These are phyloP conservation scores for Coemansia sp. DNA, from an alignment of 192 early-diverging fungal species.

Conservation along the genomic window DNA sequence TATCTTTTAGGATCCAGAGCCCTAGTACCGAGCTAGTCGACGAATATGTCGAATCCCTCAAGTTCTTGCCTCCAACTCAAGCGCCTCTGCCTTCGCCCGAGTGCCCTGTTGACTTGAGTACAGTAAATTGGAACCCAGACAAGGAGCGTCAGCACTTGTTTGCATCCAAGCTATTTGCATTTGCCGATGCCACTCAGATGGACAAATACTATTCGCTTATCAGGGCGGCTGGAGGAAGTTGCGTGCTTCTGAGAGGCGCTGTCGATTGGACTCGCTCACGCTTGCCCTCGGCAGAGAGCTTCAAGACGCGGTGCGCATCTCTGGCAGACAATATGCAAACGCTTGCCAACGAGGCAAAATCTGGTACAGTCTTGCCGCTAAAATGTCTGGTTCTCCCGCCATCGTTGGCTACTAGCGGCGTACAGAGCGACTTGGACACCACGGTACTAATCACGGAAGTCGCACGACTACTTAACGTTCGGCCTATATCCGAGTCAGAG, in stretches of 20 bases:
- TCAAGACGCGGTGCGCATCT: background rate
- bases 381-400: conserved; percentile 19
- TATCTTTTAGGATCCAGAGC: background rate
- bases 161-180: conserved; percentile 16
- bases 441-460: conserved; percentile 3
- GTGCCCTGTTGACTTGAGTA: conserved; percentile 27
- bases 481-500: conserved; percentile 46
- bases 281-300: background rate
- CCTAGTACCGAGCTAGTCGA: conserved; percentile 11
- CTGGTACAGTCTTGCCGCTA: background rate
- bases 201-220: conserved; percentile 22
- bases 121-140: conserved; percentile 21
- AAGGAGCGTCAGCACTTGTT: conserved; percentile 26
- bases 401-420: background rate
- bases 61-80: conserved; percentile 16
- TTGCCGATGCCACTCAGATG: conserved; percentile 25
- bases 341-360: background rate
- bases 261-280: background rate
- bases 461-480: conserved; percentile 11
- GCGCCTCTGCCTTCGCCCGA: conserved; percentile 16
- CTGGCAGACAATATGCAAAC: conserved; percentile 1
- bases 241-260: background rate
- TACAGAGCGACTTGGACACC: background rate
- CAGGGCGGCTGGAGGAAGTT: conserved; percentile 16
- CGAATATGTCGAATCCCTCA: conserved; percentile 16